These are phyloP conservation scores for Stenogyne calaminthoides DNA, from an alignment of 305 asterid genomes.

Conservation along the genomic window DNA sequence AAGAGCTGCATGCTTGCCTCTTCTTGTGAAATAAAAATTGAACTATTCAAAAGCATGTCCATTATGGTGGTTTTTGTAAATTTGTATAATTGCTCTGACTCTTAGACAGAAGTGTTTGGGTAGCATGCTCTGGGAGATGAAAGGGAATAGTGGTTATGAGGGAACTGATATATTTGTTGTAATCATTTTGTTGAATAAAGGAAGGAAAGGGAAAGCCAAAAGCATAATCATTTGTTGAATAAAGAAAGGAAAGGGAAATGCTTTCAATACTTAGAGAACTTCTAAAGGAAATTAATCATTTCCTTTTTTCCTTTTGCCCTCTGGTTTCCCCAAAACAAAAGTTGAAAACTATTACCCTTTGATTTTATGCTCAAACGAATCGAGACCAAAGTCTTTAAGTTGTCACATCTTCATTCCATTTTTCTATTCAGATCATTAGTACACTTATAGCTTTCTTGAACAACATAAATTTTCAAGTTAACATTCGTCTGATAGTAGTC, in stretches of 20 bases:
- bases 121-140: conserved; percentile 20
- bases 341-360: background rate
- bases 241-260: background rate
- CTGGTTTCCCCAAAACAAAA: background rate
- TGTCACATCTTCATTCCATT: conserved; percentile 5
- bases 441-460: background rate
- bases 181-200: too few relatives aligned
- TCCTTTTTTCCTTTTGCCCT: background rate
- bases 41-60: conserved; percentile 21
- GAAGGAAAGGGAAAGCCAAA: too few relatives aligned
- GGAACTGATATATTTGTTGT: background rate
- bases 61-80: conserved; percentile 7
- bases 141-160: conserved; percentile 15
- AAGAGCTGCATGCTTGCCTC: conserved; percentile 5
- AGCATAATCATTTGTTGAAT: background rate
- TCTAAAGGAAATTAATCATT: background rate
- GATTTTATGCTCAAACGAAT: background rate
- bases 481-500: conserved; percentile 20
- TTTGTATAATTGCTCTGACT: background rate
- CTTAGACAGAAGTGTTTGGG: background rate
- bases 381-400: conserved; percentile 11
- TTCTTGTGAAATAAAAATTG: background rate
- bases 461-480: conserved; percentile 3
- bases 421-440: conserved; percentile 8
- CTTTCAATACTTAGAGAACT: background rate